Conservation (phyloP, 352 stramenopile species). For the Phytophthora brassicae region DNA sequence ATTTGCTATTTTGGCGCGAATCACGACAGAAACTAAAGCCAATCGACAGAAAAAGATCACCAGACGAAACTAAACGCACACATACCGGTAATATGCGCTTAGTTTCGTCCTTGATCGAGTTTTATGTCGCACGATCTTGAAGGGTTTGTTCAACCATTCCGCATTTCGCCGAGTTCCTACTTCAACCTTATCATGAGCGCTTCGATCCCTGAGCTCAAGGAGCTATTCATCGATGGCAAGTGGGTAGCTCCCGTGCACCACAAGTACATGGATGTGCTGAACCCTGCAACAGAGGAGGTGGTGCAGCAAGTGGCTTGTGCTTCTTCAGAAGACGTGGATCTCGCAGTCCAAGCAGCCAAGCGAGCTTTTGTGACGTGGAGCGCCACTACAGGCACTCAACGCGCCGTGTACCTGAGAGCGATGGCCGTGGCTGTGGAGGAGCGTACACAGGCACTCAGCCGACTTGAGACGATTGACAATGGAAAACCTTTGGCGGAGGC, state of each 20-base stretch:
- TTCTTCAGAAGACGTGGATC: conserved; percentile 48
- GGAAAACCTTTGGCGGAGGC: conserved; percentile 66
- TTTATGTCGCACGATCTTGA: not conserved
- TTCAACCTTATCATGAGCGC: conserved; percentile 16
- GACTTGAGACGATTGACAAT: conserved; percentile 66
- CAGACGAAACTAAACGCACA: too few relatives aligned
- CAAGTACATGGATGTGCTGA: conserved; percentile 62
- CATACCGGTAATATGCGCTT: not conserved
- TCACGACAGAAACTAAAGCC: not conserved
- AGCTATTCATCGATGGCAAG: conserved; percentile 66
- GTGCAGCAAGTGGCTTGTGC: conserved; percentile 53
- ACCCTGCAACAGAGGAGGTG: conserved; percentile 54
- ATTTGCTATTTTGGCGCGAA: conserved; percentile 4
- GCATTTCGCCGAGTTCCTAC: not conserved
- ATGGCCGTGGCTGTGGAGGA: not conserved
- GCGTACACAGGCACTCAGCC: not conserved
- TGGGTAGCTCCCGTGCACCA: conserved; percentile 44
- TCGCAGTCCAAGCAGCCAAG: conserved; percentile 42
- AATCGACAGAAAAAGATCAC: too few relatives aligned
- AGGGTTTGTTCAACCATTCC: too few relatives aligned
- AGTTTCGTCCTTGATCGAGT: too few relatives aligned
- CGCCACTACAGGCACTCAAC: conserved; percentile 38
- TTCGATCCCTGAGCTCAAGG: conserved; percentile 41
- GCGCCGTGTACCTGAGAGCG: conserved; percentile 40
- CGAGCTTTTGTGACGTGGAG: conserved; percentile 40